A percentile compares a stretch with the other conserved stretches of the same genome.
Evolutionary conservation across 306 rosid genomes (phyloP).

Genomic region (Mimosa bimucronata): DNA sequence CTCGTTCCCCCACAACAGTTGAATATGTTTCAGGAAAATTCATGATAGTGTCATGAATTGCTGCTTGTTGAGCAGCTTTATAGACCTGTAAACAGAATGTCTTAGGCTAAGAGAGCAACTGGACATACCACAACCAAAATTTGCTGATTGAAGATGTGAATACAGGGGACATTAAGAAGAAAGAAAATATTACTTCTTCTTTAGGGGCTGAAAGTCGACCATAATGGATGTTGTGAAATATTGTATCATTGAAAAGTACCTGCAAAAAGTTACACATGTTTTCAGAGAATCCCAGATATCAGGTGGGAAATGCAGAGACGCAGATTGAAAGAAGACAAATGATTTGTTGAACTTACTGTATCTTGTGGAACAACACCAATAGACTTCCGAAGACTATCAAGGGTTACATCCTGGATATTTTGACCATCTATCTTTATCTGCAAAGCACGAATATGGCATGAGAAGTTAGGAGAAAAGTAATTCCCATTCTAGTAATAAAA

Average conservation of each 20-base stretch:
- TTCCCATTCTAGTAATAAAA: slow-evolving; percentile 9
- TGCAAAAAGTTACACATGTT: slow-evolving; percentile 48
- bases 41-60: slow-evolving; percentile 93
- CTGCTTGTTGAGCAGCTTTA: slow-evolving; percentile 89
- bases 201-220: slow-evolving; percentile 84
- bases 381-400: slow-evolving; percentile 80
- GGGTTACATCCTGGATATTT: slow-evolving; percentile 80
- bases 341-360: slow-evolving; percentile 61
- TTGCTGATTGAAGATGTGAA: slow-evolving; percentile 30
- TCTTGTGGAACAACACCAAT: slow-evolving; percentile 99
- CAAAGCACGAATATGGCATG: slow-evolving; percentile 24
- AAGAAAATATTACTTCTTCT: slow-evolving; percentile 74
- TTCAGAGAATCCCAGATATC: slow-evolving; percentile 38
- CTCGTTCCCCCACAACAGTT: slow-evolving; percentile 94
- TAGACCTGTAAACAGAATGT: slow-evolving; percentile 62
- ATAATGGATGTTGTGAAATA: slow-evolving; percentile 89
- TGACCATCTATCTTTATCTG: slow-evolving; percentile 89
- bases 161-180: slow-evolving; percentile 29
- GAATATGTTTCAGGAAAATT: slow-evolving; percentile 81
- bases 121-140: slow-evolving; percentile 32
- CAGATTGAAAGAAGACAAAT: slow-evolving; percentile 18
- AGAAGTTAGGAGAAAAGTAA: slow-evolving; percentile 18
- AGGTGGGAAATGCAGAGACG: slow-evolving; percentile 9
- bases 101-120: slow-evolving; percentile 38
- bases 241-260: slow-evolving; percentile 97